Percentiles rank a stretch among this genome's conserved stretches.
Evolutionary conservation across 768 basidiomycete genomes (phyloP).

Genomic region (Daedaleopsis sinensis): DNA sequence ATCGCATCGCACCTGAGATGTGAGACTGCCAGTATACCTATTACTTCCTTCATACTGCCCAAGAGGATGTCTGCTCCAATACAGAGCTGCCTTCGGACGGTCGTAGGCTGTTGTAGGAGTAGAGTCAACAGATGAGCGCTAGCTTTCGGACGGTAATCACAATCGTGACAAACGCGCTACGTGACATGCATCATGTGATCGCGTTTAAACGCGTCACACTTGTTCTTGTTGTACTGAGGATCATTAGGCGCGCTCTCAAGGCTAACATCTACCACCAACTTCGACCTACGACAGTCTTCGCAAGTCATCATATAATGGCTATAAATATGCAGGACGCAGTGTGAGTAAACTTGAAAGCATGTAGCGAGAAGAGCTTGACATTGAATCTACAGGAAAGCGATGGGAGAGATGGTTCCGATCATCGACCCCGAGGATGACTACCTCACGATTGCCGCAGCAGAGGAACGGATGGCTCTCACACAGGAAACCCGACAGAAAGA

Average conservation of each 20-base stretch:
- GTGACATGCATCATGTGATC: not conserved
- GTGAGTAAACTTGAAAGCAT: conserved; percentile 5
- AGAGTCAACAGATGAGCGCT: no score
- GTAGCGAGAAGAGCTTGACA: not conserved
- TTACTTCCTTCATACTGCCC: no score
- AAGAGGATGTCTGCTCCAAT: no score
- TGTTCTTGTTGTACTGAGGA: not conserved
- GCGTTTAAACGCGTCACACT: not conserved
- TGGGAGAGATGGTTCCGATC: conserved; percentile 69
- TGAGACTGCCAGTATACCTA: no score
- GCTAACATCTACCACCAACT: no score
- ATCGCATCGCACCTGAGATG: no score
- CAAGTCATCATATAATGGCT: conserved; percentile 19
- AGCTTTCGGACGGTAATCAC: no score
- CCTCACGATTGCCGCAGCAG: conserved; percentile 71
- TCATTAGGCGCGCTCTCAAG: no score
- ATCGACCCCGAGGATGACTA: conserved; percentile 83
- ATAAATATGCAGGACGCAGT: conserved; percentile 30
- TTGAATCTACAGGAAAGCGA: conserved; percentile 54
- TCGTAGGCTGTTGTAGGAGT: no score
- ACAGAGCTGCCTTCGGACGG: no score
- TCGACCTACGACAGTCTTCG: no score
- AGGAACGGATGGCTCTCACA: conserved; percentile 65
- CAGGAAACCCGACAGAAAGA: conserved; percentile 65
- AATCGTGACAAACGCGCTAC: not conserved